phyloP scores from a whole-genome alignment of 805 yeast genomes.

The Barnettozyma californica region DNA sequence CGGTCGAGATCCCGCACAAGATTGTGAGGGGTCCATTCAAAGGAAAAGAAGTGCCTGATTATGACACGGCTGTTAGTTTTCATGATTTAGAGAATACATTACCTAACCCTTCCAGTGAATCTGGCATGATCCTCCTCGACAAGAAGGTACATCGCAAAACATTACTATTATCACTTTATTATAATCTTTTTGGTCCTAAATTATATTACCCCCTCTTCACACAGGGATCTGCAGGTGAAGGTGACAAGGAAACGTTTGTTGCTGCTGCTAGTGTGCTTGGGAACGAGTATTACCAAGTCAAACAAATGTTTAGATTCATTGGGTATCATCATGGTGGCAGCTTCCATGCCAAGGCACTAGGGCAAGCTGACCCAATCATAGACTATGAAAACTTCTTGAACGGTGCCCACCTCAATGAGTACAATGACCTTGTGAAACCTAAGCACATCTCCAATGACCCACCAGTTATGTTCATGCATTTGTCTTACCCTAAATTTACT shows the following conservation, averaged over 20 bases:
- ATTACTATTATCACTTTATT: constrained; percentile 48
- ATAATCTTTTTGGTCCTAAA: constrained; percentile 55
- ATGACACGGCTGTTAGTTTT: constrained; percentile 30
- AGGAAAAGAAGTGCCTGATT: constrained; percentile 21
- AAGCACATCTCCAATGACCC: constrained; percentile 15
- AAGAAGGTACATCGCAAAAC: constrained; percentile 50
- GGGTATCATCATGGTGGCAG: constrained; percentile 27
- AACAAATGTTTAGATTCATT: constrained; percentile 29
- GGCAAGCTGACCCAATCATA: constrained; percentile 35
- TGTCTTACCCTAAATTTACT: constrained; percentile 51
- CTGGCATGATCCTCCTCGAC: constrained; percentile 56
- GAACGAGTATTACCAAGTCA: constrained; percentile 42
- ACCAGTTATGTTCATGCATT: constrained; percentile 44
- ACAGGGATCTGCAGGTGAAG: constrained; percentile 71
- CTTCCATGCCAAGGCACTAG: constrained; percentile 36
- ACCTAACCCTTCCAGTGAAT: constrained; percentile 61
- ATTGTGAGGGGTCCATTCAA: constrained; percentile 33
- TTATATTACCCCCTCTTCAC: constrained; percentile 57
- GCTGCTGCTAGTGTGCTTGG: constrained; percentile 52
- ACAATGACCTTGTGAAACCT: constrained; percentile 13
- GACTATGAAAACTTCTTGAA: constrained; percentile 24
- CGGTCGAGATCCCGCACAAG: constrained; percentile 29
- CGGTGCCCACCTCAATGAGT: constrained; percentile 17
- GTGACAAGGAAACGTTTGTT: constrained; percentile 65
- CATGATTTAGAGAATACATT: constrained; percentile 54